A percentile compares a stretch with the other conserved stretches of the same genome.
Evolutionary conservation across 2,329 filamentous ascomycete species (phyloP).

Genomic region (Arthrobotrys iridis): DNA sequence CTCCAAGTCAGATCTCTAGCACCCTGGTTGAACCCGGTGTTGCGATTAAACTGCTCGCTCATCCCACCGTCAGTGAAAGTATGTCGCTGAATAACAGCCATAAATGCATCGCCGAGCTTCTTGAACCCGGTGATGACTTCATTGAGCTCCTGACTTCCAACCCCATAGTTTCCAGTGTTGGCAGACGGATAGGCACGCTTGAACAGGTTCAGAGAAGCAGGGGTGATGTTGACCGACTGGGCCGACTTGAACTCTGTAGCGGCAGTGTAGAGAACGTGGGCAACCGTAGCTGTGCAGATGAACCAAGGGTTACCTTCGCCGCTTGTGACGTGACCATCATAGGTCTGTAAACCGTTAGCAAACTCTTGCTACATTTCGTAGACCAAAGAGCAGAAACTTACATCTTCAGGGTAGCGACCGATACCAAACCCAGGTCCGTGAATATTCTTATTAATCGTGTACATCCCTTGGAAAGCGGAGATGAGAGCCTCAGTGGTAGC

Average conservation of each 20-base stretch:
- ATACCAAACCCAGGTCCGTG: conserved; percentile 68
- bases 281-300: conserved; percentile 77
- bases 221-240: conserved; percentile 72
- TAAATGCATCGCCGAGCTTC: conserved; percentile 71
- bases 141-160: conserved; percentile 67
- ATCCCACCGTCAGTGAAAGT: conserved; percentile 71
- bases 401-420: conserved; percentile 77
- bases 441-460: conserved; percentile 75
- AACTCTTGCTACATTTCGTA: conserved; percentile 65
- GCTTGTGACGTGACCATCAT: conserved; percentile 70
- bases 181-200: conserved; percentile 70
- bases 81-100: conserved; percentile 65
- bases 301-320: conserved; percentile 78
- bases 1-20: conserved; percentile 78
- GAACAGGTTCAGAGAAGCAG: conserved; percentile 77
- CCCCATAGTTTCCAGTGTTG: conserved; percentile 72
- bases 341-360: conserved; percentile 69
- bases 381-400: conserved; percentile 72
- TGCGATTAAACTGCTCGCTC: conserved; percentile 73
- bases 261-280: conserved; percentile 81
- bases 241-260: conserved; percentile 74
- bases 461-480: conserved; percentile 78
- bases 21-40: conserved; percentile 62
- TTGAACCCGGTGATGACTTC: conserved; percentile 70
- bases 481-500: conserved; percentile 80